These are phyloP conservation scores for Hsuehochloa calcarea DNA, from an alignment of 176 grass and related monocot genomes.

Conservation along the genomic window DNA sequence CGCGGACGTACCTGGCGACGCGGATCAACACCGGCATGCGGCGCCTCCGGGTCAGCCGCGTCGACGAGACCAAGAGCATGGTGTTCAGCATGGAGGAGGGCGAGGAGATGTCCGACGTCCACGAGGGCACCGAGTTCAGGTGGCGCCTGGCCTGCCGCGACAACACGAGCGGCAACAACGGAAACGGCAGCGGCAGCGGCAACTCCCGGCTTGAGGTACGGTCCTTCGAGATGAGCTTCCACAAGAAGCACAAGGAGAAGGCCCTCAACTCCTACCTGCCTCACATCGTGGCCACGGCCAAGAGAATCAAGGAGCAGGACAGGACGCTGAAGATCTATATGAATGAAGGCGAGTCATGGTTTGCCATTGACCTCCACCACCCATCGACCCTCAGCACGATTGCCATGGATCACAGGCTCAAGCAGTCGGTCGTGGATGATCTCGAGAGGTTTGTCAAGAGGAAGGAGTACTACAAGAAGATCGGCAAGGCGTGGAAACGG, in stretches of 20 bases:
- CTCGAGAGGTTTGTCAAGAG: constrained; percentile 69
- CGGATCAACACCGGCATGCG: constrained; percentile 72
- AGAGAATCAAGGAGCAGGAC: constrained; percentile 63
- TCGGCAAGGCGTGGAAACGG: constrained; percentile 90
- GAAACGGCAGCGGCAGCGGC: constrained; percentile 26
- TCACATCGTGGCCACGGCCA: constrained; percentile 55
- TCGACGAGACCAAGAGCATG: constrained; percentile 62
- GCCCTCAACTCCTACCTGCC: constrained; percentile 65
- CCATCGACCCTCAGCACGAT: constrained; percentile 76
- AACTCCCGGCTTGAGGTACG: constrained; percentile 42
- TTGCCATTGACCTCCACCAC: constrained; percentile 72
- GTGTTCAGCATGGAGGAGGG: constrained; percentile 68
- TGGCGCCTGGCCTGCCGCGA: constrained; percentile 69
- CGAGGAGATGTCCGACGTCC: constrained; percentile 81
- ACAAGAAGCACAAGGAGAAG: constrained; percentile 71
- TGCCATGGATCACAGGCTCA: constrained; percentile 64
- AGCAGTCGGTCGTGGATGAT: constrained; percentile 67
- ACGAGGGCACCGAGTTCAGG: constrained; percentile 69
- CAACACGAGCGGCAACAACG: neutral
- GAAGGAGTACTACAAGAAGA: constrained; percentile 83
- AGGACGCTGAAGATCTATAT: constrained; percentile 78
- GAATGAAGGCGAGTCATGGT: constrained; percentile 74
- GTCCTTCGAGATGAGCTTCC: constrained; percentile 77
- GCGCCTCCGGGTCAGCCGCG: constrained; percentile 64
- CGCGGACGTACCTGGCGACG: constrained; percentile 59